Conservation (phyloP, 306 rosid species). For the Elaeagnus macrophylla region DNA sequence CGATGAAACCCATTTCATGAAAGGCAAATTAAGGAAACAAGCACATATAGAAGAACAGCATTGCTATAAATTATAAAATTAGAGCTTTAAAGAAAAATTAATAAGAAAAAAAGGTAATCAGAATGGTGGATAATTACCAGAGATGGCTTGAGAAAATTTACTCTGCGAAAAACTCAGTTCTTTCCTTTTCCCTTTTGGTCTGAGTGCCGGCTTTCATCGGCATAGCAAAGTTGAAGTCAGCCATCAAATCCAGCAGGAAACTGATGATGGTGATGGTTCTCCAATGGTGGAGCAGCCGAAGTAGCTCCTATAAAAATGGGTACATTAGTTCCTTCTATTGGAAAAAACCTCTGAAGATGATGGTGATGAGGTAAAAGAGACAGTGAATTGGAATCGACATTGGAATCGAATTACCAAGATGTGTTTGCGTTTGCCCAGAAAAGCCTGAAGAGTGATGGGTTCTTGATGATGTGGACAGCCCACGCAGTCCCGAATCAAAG, state of each 20-base stretch:
- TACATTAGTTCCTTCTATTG: constrained; percentile 52
- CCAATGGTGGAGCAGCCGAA: constrained; percentile 45
- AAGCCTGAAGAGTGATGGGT: constrained; percentile 46
- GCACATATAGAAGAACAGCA: constrained; percentile 11
- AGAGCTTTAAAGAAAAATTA: not conserved
- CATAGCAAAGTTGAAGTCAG: constrained; percentile 61
- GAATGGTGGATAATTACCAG: constrained; percentile 27
- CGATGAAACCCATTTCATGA: constrained; percentile 2
- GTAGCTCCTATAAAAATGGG: constrained; percentile 65
- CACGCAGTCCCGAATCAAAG: constrained; percentile 36
- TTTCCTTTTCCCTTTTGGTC: constrained; percentile 75
- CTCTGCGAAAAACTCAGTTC: constrained; percentile 36
- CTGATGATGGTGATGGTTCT: constrained; percentile 52
- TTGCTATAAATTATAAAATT: not conserved
- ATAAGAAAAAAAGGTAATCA: not conserved
- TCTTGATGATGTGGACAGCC: constrained; percentile 37
- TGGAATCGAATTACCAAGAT: constrained; percentile 41
- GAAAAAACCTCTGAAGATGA: constrained; percentile 67
- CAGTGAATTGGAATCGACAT: constrained; percentile 72
- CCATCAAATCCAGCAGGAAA: constrained; percentile 59
- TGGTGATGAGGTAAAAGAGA: constrained; percentile 59
- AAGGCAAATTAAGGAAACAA: constrained; percentile 6
- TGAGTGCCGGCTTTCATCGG: constrained; percentile 56
- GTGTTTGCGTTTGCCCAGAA: constrained; percentile 39
- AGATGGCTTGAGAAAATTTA: constrained; percentile 20